Conservation (phyloP, 352 stramenopile species). For the Phytophthora fragariae region DNA sequence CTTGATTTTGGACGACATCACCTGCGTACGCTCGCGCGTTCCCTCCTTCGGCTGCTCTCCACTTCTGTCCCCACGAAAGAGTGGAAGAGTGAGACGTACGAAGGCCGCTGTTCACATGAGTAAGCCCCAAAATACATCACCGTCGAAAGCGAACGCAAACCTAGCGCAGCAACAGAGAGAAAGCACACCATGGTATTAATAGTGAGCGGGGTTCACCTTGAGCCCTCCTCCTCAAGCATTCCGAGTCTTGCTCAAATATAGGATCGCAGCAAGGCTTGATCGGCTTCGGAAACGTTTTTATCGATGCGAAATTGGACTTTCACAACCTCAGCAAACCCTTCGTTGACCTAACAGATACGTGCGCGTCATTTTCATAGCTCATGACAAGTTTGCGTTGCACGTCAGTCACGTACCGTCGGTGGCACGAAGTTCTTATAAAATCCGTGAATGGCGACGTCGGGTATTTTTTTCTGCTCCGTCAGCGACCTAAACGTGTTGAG, state of each 20-base stretch:
- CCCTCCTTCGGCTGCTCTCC: constrained; percentile 6
- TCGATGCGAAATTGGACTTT: constrained; percentile 74
- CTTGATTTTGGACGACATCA: constrained; percentile 95
- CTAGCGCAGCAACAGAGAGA: constrained; percentile 8
- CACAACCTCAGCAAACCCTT: constrained; percentile 80
- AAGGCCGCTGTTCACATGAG: background rate
- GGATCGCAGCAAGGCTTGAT: constrained; percentile 57
- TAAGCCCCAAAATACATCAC: constrained; percentile 38
- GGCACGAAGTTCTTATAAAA: constrained; percentile 86
- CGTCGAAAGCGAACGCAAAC: constrained; percentile 5
- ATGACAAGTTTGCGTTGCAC: background rate
- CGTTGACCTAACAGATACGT: constrained; percentile 48
- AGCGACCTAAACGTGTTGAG: constrained; percentile 87
- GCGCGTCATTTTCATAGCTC: constrained; percentile 23
- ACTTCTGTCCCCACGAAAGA: constrained; percentile 29
- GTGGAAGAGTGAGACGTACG: constrained; percentile 32
- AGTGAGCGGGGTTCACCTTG: constrained; percentile 25
- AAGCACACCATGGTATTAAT: constrained; percentile 39
- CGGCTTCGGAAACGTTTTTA: constrained; percentile 39
- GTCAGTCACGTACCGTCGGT: constrained; percentile 44
- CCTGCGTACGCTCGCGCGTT: constrained; percentile 19
- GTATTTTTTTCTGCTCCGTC: constrained; percentile 77
- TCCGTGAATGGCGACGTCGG: constrained; percentile 87
- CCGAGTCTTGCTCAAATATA: constrained; percentile 56
- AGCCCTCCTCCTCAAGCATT: constrained; percentile 9